Percentiles rank a stretch among this genome's conserved stretches.
Conservation (phyloP, 441 rosid genomes). For the Dalechampia spathulata region DNA sequence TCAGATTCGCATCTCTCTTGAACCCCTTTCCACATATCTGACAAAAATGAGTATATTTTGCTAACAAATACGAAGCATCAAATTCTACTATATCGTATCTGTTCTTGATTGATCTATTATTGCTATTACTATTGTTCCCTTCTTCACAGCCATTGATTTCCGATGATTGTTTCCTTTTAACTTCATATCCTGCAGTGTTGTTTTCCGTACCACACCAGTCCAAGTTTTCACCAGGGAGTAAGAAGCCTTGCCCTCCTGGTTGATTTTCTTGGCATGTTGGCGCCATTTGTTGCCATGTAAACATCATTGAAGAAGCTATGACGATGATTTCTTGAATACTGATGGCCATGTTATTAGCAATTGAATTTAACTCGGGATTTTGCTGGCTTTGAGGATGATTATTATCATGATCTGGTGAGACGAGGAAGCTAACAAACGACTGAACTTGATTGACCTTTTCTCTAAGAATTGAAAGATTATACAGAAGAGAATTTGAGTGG, state of each 20-base stretch:
- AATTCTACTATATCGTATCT: conserved; percentile 49
- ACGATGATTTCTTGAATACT: conserved; percentile 56
- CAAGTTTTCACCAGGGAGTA: not conserved
- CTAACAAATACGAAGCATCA: conserved; percentile 50
- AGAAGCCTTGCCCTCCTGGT: not conserved
- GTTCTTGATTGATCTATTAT: conserved; percentile 1
- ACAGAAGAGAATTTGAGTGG: conserved; percentile 46
- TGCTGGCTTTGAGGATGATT: too few species aligned
- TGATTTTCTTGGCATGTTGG: too few species aligned
- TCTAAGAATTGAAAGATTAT: conserved; percentile 44
- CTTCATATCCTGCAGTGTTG: not conserved
- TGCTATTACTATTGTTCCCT: conserved; percentile 3
- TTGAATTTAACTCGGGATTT: conserved; percentile 28
- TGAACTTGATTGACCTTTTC: conserved; percentile 59
- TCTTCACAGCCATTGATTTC: conserved; percentile 28
- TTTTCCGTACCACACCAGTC: too few species aligned
- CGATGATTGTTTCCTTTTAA: conserved; percentile 14
- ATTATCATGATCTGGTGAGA: conserved; percentile 21
- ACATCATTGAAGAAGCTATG: conserved; percentile 55
- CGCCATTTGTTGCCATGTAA: conserved; percentile 62
- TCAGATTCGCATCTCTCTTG: conserved; percentile 79
- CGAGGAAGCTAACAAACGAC: conserved; percentile 36
- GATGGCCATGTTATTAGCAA: conserved; percentile 38
- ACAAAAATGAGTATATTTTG: conserved; percentile 81
- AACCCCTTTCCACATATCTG: conserved; percentile 80